phyloP scores from a whole-genome alignment of 2,329 filamentous ascomycete genomes.

The Colletotrichum ledebouriae region DNA sequence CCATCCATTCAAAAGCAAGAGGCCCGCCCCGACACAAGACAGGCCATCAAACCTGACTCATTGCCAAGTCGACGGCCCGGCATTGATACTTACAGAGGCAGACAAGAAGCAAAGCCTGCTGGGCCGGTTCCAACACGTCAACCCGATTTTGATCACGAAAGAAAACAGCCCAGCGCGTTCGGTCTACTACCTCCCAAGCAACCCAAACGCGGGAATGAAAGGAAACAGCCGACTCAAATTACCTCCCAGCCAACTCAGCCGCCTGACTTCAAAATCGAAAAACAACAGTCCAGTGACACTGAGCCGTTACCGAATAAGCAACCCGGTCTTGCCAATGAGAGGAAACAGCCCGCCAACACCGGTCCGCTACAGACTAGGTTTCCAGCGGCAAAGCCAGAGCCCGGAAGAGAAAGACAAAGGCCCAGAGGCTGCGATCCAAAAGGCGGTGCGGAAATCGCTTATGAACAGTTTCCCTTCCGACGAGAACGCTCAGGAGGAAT shows the following conservation, averaged over 20 bases:
- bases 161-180: not conserved
- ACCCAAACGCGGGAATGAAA: not conserved
- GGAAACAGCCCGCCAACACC: not conserved
- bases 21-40: not conserved
- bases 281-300: not conserved
- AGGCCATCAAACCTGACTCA: not conserved
- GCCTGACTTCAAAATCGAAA: not conserved
- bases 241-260: not conserved
- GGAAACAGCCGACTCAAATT: not conserved
- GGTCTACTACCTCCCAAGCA: not conserved
- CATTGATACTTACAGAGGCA: not conserved
- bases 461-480: conserved; percentile 16
- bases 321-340: not conserved
- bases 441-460: conserved; percentile 28
- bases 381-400: conserved; percentile 10
- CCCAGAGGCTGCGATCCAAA: conserved; percentile 28
- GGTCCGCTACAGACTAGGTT: not conserved
- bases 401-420: conserved; percentile 2
- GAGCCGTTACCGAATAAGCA: not conserved
- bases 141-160: not conserved
- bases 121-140: not conserved
- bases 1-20: not conserved
- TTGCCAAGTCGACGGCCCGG: not conserved
- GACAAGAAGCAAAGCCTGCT: not conserved
- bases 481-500: not conserved